Base-by-base conservation (phyloP, 2,329 filamentous ascomycete genomes). In the Davidsoniella australis region DNA sequence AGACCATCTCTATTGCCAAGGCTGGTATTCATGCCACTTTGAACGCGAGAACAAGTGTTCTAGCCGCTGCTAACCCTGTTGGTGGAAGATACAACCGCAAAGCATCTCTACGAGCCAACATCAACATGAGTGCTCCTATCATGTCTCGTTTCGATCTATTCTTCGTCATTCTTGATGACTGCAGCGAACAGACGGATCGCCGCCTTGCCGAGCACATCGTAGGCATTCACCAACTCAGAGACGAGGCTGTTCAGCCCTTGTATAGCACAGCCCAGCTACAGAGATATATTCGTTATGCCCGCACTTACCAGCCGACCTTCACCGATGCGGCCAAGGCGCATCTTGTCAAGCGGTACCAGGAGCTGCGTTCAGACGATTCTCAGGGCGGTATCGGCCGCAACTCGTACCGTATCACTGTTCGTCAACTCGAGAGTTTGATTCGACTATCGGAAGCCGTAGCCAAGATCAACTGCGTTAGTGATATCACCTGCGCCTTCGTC, bases 81-180 rank as follows among this genome's bases (percentile, higher is more conserved):
- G 86, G 86, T 24, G 91, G 91, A 10, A 79, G 91, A n/a, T 94
- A 98, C 67, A 94, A 98, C 67, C 84, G 89, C 59, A 98, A 96
- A 69, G 82, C 84, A 0, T 94, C 91, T 0, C 75, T 98, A 5
- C 78, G 91, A 47, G 79, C 85, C 55, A 98, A 98, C 64, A 89
- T 98, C 66, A 96, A 96, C 68, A 95, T 98, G 85, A 89, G 82
- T 23, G 91, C 91, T 1, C 91, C 91, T 52, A 98, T 98, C 69
- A 98, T 98, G 91, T 94, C 86, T 48, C 85, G 91, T 71, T 98
- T 98, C 65, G 91, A 98, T 69, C 72, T 98, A 8, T 98, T 98
- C 73, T 98, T 98, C 61, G 87, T 98, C 48, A 83, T 98, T 23
- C 75, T 96, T 0, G 91, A 98, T 62, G 91, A 98, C 60, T 96